Evolutionary conservation across 2,329 filamentous ascomycete species (phyloP).

Genomic region (Gremmenia infestans): DNA sequence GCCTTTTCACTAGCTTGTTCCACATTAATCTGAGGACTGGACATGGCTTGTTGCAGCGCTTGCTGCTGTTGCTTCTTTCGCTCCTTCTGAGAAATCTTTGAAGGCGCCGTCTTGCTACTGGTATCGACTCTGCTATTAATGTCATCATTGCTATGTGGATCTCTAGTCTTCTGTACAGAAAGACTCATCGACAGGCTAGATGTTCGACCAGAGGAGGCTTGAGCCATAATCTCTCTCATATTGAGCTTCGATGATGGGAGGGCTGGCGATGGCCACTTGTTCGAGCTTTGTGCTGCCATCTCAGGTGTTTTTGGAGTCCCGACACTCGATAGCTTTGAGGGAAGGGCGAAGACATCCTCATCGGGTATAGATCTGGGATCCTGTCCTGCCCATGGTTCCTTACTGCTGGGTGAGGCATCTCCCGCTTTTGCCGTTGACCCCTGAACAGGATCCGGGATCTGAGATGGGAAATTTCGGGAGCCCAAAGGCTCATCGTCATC

Average conservation of each 20-base stretch:
- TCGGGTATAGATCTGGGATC: slow-evolving; percentile 8
- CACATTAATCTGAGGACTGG: slow-evolving; percentile 40
- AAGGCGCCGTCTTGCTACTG: slow-evolving; percentile 34
- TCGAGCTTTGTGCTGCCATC: slow-evolving; percentile 8
- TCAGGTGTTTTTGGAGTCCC: neutral
- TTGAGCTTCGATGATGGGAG: slow-evolving; percentile 29
- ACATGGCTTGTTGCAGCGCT: slow-evolving; percentile 35
- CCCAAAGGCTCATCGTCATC: slow-evolving; percentile 52
- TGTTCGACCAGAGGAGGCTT: slow-evolving; percentile 50
- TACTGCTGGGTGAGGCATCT: slow-evolving; percentile 2
- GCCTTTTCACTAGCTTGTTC: slow-evolving; percentile 37
- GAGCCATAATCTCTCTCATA: slow-evolving; percentile 81
- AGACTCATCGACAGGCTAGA: slow-evolving; percentile 48
- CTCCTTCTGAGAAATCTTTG: slow-evolving; percentile 85
- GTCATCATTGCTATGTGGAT: slow-evolving; percentile 1
- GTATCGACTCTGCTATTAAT: slow-evolving; percentile 11
- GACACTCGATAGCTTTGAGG: slow-evolving; percentile 1
- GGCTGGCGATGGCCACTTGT: slow-evolving; percentile 30
- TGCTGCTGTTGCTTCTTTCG: slow-evolving; percentile 75
- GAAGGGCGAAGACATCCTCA: slow-evolving; percentile 1
- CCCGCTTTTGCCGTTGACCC: slow-evolving; percentile 1
- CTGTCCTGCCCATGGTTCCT: slow-evolving; percentile 13
- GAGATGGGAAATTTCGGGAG: slow-evolving; percentile 12
- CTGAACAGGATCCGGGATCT: slow-evolving; percentile 1
- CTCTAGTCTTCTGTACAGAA: slow-evolving; percentile 42